Evolutionary conservation across 495 filamentous ascomycete genomes (phyloP).

Genomic region (Trichodelitschia bisporula): DNA sequence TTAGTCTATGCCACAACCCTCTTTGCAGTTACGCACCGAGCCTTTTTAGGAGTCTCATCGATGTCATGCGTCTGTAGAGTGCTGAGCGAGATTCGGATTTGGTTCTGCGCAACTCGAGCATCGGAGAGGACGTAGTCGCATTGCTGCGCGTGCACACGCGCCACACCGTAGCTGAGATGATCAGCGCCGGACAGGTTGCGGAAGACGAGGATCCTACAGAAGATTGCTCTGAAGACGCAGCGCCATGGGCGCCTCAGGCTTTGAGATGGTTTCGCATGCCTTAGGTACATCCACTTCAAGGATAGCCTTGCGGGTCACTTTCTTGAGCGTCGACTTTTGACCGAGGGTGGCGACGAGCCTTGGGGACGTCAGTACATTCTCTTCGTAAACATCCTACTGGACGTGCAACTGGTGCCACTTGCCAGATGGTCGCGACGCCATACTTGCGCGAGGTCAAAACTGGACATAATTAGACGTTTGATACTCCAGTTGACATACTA

Average conservation of each 20-base stretch:
- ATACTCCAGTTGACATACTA: constrained; percentile 2
- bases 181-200: background rate
- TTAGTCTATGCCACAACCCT: no score
- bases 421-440: constrained; percentile 92
- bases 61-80: no score
- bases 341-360: constrained; percentile 88
- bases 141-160: constrained; percentile 66
- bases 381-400: constrained; percentile 2
- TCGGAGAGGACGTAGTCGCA: constrained; percentile 66
- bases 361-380: constrained; percentile 2
- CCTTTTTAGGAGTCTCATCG: no score
- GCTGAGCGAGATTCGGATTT: no score
- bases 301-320: constrained; percentile 69
- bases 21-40: no score
- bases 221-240: constrained; percentile 78
- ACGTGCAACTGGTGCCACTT: constrained; percentile 11
- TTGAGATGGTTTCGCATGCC: constrained; percentile 65
- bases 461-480: constrained; percentile 14
- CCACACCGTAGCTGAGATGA: constrained; percentile 42
- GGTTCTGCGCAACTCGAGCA: constrained; percentile 46
- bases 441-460: constrained; percentile 73
- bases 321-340: constrained; percentile 43
- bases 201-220: constrained; percentile 23
- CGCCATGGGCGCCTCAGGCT: constrained; percentile 72
- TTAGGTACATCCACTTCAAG: constrained; percentile 64